A percentile compares a stretch with the other conserved stretches of the same genome.
Evolutionary conservation across 192 early-diverging fungal species (phyloP).

Genomic region (Backusella macrospora): DNA sequence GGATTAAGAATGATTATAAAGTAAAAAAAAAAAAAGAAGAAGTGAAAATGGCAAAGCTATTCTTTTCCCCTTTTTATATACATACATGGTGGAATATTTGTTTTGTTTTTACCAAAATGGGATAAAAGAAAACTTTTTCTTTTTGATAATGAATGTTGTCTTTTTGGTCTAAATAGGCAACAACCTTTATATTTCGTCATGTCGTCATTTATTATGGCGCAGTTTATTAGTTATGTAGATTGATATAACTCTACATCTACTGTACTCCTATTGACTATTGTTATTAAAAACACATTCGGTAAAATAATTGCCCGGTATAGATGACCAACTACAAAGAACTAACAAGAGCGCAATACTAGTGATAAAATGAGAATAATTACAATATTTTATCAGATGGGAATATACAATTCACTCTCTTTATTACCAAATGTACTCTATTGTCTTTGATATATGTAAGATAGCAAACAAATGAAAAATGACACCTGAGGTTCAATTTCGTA

Average conservation of each 20-base stretch:
- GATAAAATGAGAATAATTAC: no score
- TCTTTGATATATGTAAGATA: no score
- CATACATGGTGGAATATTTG: neutral
- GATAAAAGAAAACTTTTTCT: neutral
- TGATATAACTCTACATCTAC: neutral
- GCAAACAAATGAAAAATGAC: no score
- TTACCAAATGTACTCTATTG: no score
- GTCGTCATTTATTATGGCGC: neutral
- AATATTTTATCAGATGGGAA: no score
- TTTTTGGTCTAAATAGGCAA: slow-evolving; percentile 6
- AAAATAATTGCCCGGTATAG: no score
- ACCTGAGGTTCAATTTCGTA: no score
- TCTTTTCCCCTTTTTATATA: neutral
- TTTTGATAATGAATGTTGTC: slow-evolving; percentile 2
- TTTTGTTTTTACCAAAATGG: slow-evolving; percentile 9
- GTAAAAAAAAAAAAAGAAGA: neutral
- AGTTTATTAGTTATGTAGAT: neutral
- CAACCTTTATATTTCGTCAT: neutral
- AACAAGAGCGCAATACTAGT: no score
- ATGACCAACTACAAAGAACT: no score
- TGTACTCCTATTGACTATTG: neutral
- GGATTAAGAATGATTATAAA: neutral
- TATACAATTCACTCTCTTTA: no score
- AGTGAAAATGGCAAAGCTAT: neutral
- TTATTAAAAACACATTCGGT: no score